Conservation (phyloP, 768 basidiomycete genomes). For the Kockovaella imperatae region DNA sequence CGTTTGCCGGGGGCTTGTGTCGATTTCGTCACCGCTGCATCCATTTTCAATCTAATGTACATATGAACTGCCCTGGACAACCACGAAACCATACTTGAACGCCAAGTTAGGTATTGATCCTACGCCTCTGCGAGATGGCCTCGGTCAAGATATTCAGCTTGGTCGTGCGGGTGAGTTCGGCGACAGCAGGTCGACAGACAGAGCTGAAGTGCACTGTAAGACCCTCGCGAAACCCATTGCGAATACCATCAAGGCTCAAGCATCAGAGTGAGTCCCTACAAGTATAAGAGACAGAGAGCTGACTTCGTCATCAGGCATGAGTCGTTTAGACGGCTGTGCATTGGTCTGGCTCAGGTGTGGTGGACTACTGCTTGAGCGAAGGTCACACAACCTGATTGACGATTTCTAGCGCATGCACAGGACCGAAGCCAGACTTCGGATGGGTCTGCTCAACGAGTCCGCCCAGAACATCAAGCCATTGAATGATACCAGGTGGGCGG, state of each 20-base stretch:
- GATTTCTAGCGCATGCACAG: constrained; percentile 37
- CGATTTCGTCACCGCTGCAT: no score
- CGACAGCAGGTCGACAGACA: neutral
- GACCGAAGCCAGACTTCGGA: constrained; percentile 40
- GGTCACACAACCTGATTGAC: constrained; percentile 3
- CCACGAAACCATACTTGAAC: no score
- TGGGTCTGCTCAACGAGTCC: constrained; percentile 38
- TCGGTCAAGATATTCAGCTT: constrained; percentile 43
- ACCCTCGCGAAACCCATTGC: constrained; percentile 44
- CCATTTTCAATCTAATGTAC: no score
- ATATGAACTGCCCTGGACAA: no score
- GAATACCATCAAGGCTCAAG: constrained; percentile 41
- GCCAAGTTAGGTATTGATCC: no score
- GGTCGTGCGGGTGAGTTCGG: constrained; percentile 36
- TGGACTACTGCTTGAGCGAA: neutral
- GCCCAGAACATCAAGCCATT: constrained; percentile 41
- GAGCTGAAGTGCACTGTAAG: constrained; percentile 8
- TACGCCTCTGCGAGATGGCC: no score
- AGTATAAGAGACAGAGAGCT: neutral
- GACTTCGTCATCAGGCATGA: constrained; percentile 30
- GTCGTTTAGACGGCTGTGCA: constrained; percentile 40
- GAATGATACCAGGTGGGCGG: constrained; percentile 40
- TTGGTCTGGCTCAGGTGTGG: constrained; percentile 42
- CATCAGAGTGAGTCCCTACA: constrained; percentile 28
- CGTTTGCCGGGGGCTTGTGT: no score